Conservation (phyloP, 129 eudicot genomes). For the Cynara cardunculus region DNA sequence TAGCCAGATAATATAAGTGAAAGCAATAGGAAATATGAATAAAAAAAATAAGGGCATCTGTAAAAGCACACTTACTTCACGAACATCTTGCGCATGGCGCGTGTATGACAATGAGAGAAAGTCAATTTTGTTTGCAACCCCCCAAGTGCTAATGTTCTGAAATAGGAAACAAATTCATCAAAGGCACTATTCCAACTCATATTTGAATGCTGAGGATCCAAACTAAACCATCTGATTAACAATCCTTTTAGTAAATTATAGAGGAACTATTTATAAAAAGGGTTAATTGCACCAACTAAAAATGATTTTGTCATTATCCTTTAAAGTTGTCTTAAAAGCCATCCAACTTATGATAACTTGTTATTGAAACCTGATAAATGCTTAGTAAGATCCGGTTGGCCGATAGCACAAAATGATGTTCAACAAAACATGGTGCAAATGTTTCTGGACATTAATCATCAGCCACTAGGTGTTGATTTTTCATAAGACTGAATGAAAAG, state of each 20-base stretch:
- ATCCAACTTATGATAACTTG: neutral
- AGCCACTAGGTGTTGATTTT: no score
- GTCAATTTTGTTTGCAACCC: constrained; percentile 83
- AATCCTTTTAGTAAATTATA: neutral
- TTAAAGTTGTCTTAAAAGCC: neutral
- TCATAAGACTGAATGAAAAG: no score
- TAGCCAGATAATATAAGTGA: neutral
- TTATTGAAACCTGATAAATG: neutral
- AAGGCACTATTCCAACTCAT: neutral
- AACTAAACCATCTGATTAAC: neutral
- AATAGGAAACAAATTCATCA: constrained; percentile 7
- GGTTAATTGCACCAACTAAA: neutral
- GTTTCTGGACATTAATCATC: neutral
- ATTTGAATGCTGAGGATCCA: neutral
- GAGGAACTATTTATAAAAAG: neutral
- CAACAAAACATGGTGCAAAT: neutral
- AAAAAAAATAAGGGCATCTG: neutral
- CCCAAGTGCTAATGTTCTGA: constrained; percentile 95
- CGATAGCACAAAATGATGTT: neutral
- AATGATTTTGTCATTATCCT: neutral
- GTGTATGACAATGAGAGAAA: constrained; percentile 91
- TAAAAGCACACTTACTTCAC: constrained; percentile 57
- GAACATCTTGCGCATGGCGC: constrained; percentile 91
- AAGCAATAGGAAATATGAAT: neutral
- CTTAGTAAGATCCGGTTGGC: neutral